Base-by-base conservation (phyloP, 1,139 yeast species). In the Keqinozyma sinolaborantium region DNA sequence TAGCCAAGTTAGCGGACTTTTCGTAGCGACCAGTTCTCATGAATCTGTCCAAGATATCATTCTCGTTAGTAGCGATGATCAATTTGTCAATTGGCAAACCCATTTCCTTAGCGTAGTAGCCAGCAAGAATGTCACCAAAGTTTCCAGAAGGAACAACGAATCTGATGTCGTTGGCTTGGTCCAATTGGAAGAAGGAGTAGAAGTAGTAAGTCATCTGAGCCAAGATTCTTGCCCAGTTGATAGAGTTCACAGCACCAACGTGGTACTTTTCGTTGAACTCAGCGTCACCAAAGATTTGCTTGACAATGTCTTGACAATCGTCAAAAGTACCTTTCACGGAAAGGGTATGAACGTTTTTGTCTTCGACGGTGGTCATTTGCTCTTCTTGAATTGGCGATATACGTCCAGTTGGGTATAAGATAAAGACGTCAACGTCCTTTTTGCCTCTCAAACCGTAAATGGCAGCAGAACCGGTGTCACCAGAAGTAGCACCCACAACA, bases 401-500 rank as follows among this genome's bases (percentile, higher is more conserved):
- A 58, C 97, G 81, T 28, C 98, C 98, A 10, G 95, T 87, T 49
- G 99, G 99, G 54, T 90, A 92, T 47, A 94, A 70, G 44, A 92
- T 92, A 60, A 92, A 94, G 20, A 92, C 98, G 25, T 95, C 84
- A 18, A 92, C 96, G 57, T 94, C 97, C 62, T 88, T 84, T 66
- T 92, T 92, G 56, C 95, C 95, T 64, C 98, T 77, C 48, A 92
- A 75, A 35, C 99, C 99, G 63, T 92, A 92, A 45, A 92, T 92
- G 40, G 99, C 98, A 32, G 99, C 99, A 30, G 96, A 85, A 32
- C 99, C 99, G 29, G 99, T 92, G 56, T 92, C 99, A 51, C 99
- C 99, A 33, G 95, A 85, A 16, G 99, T 92, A 27, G 99, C 99
- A 50, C 99, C 99, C 38, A 92, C 96, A 44, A 92, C 98, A 24